Evolutionary conservation across 2,329 filamentous ascomycete species (phyloP), one percentile per base, ranked within the genome.

Genomic region (Aspergillus calidoustus): DNA sequence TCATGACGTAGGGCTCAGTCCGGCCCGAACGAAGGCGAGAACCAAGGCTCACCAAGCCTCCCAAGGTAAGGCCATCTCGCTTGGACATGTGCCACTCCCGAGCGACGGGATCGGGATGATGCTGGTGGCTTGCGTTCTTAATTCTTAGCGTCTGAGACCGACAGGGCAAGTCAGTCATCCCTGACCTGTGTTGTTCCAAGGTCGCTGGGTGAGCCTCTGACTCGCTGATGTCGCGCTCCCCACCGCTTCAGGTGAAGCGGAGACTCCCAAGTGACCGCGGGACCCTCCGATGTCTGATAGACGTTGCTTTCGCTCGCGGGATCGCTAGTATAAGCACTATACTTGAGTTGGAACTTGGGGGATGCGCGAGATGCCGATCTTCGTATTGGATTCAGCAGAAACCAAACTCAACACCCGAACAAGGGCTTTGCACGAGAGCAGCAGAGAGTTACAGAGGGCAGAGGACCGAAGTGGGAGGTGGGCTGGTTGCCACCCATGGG

Each of bases 41-140:
- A 15, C 34, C 34, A 41, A 41, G 34, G 13, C 34, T 15, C 6
- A 41, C 34, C 34, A 41, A 38, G 9, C 7, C 9, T 38, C 9
- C 34, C 6, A 41, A 41, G 34, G 34, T 3, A 41, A 13, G 15
- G 34, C 7, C 31, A 4, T 19, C 19, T 38, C 31, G 31, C 31
- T 13, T 38, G 31, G 31, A 38, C 31, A 19, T 38, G 31, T 38
- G 31, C 31, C 31, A 41, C 34, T 41, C 2, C 34, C 34, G 34
- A 41, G 15, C 34, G 15, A 41, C 13, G 34, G 34, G 34, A 41
- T 41, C 34, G 34, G 34, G 6, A 48, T 48, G n/a, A 48, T 28
- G 31, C 13, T 53, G 28, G 50, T 53, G 50, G 50, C 50, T 53
- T 53, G 50, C 28, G 13, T 53, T 43, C 50, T 53, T 53, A 53